Conservation (phyloP, 2,329 filamentous ascomycete genomes). For the Juglanconis oblonga region DNA sequence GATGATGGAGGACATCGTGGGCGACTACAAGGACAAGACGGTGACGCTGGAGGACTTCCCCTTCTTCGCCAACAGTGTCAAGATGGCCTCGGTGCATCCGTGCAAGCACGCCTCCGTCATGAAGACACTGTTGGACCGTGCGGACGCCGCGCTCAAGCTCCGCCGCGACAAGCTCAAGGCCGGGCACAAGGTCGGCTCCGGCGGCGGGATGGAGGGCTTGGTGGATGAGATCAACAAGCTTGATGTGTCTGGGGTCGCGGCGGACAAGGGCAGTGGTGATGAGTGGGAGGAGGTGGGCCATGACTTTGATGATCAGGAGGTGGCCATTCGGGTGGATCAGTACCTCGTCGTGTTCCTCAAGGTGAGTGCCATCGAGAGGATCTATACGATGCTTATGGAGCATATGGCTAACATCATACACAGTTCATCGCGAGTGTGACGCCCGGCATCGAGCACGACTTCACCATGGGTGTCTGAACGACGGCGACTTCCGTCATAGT, state of each 20-base stretch:
- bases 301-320: constrained; percentile 66
- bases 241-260: constrained; percentile 49
- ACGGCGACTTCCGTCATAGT: neutral
- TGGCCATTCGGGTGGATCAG: constrained; percentile 83
- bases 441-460: constrained; percentile 95
- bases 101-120: constrained; percentile 98
- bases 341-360: constrained; percentile 86
- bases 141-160: constrained; percentile 87
- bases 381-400: neutral
- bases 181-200: constrained; percentile 46
- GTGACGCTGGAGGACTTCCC: constrained; percentile 97
- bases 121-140: constrained; percentile 94
- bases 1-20: constrained; percentile 40
- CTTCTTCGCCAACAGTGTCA: constrained; percentile 85
- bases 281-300: constrained; percentile 66
- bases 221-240: constrained; percentile 75
- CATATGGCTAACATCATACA: constrained; percentile 23
- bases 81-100: constrained; percentile 95
- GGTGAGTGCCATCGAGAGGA: constrained; percentile 43
- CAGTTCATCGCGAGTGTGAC: constrained; percentile 85
- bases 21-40: constrained; percentile 64
- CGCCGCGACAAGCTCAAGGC: constrained; percentile 76
- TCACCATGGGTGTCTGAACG: constrained; percentile 84
- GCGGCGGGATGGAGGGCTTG: constrained; percentile 75
- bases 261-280: constrained; percentile 49